These are phyloP conservation scores for Mollisia scopiformis DNA, from an alignment of 2,329 filamentous ascomycete genomes.

Conservation along the genomic window DNA sequence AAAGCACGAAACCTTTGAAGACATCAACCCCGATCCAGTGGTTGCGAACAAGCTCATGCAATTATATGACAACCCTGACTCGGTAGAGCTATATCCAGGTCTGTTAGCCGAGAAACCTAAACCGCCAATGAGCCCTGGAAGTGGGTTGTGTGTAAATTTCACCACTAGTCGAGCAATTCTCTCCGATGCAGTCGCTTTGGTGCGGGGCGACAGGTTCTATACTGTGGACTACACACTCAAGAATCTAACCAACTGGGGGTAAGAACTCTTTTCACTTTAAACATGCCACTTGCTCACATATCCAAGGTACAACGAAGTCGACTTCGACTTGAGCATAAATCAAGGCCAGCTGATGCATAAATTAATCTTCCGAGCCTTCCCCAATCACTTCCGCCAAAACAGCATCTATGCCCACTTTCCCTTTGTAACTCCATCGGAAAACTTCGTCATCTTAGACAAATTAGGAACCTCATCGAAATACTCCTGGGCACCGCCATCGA, in stretches of 20 bases:
- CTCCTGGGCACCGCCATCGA: not conserved
- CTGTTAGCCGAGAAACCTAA: conserved; percentile 64
- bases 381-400: conserved; percentile 75
- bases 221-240: conserved; percentile 56
- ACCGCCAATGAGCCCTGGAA: conserved; percentile 51
- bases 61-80: conserved; percentile 62
- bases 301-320: conserved; percentile 52
- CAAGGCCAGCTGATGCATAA: conserved; percentile 87
- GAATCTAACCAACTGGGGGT: conserved; percentile 84
- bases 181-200: conserved; percentile 61
- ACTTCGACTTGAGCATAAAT: conserved; percentile 74
- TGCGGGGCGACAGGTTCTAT: conserved; percentile 61
- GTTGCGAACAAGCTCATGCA: conserved; percentile 68
- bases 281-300: conserved; percentile 3
- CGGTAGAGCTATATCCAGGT: conserved; percentile 72
- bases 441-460: conserved; percentile 57
- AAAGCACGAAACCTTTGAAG: conserved; percentile 76
- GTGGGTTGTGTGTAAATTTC: conserved; percentile 55
- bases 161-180: conserved; percentile 59
- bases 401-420: conserved; percentile 69
- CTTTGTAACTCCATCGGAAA: conserved; percentile 72
- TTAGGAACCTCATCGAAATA: not conserved
- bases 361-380: conserved; percentile 78
- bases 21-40: conserved; percentile 78
- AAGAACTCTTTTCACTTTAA: conserved; percentile 33